Conservation (phyloP, 352 stramenopile species). For the Globisporangium irregulare region DNA sequence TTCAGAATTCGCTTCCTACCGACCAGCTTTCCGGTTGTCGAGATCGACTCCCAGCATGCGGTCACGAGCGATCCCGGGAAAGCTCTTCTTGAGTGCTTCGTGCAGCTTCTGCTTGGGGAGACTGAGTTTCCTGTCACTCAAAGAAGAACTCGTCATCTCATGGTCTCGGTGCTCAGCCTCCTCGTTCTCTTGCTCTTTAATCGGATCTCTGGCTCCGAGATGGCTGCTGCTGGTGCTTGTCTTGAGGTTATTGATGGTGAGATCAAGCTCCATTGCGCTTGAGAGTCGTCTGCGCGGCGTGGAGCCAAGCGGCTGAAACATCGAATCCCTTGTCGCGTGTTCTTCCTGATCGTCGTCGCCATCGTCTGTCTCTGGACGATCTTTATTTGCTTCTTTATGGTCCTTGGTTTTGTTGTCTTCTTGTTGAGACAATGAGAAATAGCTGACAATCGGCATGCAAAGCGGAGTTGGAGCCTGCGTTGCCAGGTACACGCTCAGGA, state of each 20-base stretch:
- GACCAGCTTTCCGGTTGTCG: not conserved
- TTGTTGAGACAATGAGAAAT: not conserved
- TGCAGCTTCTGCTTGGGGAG: constrained; percentile 69
- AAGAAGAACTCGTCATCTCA: not conserved
- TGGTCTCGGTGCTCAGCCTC: not conserved
- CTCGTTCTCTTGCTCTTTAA: not conserved
- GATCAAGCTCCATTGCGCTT: constrained; percentile 47
- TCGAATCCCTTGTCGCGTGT: not conserved
- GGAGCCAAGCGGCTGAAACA: constrained; percentile 9
- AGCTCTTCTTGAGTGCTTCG: constrained; percentile 52
- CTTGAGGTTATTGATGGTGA: constrained; percentile 30
- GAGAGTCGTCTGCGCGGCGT: constrained; percentile 55
- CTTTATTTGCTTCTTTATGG: constrained; percentile 14
- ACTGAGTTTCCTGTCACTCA: constrained; percentile 31
- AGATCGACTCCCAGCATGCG: constrained; percentile 1
- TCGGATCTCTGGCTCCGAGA: not conserved
- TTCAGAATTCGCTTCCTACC: not conserved
- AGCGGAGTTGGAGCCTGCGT: constrained; percentile 37
- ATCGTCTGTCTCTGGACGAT: constrained; percentile 16
- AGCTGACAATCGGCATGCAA: constrained; percentile 27
- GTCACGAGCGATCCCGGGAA: constrained; percentile 16
- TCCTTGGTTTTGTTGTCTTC: not conserved
- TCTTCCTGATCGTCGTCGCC: not conserved
- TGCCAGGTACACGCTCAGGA: constrained; percentile 50
- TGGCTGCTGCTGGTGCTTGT: not conserved